These are phyloP conservation scores for Erigeron canadensis DNA, from an alignment of 129 eudicot genomes.

Conservation along the genomic window DNA sequence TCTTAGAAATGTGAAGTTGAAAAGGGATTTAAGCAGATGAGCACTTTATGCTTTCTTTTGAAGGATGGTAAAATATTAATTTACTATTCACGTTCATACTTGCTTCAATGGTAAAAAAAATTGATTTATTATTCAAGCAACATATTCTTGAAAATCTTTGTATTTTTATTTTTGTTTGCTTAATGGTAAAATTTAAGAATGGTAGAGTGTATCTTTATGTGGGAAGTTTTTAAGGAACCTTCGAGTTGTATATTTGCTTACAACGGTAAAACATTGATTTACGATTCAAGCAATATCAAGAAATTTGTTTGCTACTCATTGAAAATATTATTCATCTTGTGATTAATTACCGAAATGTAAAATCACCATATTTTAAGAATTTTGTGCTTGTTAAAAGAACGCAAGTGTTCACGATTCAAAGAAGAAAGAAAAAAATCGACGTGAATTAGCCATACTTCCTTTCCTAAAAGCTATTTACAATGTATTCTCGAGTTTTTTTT, in stretches of 20 bases:
- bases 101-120: no score
- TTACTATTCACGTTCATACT: no score
- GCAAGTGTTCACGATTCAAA: no score
- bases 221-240: slow-evolving; percentile 11
- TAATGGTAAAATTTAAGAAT: neutral
- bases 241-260: neutral
- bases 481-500: no score
- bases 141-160: no score
- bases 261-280: neutral
- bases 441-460: no score
- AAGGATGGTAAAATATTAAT: slow-evolving; percentile 9
- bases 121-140: no score
- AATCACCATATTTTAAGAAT: no score
- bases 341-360: neutral
- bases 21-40: neutral
- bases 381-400: no score
- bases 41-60: slow-evolving; percentile 11
- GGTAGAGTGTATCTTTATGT: slow-evolving; percentile 9
- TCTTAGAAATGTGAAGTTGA: slow-evolving; percentile 5
- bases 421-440: no score
- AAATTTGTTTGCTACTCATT: neutral
- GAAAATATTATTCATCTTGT: neutral
- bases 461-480: no score
- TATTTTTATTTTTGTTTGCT: no score
- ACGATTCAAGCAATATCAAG: neutral